These are phyloP conservation scores for Candida labiduridarum DNA, from an alignment of 1,139 yeast genomes.

Conservation along the genomic window DNA sequence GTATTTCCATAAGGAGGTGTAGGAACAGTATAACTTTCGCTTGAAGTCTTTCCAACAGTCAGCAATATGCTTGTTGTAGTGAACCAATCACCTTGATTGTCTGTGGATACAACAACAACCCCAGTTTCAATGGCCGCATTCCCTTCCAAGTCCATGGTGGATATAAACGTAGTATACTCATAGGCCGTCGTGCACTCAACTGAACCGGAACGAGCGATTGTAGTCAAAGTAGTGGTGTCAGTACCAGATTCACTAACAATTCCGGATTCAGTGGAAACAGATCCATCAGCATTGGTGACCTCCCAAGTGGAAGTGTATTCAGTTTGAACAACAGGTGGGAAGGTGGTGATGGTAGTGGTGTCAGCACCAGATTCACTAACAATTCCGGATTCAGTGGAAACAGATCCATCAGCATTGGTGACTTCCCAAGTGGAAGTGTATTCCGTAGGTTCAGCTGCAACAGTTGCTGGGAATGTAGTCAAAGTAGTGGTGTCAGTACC, in stretches of 20 bases:
- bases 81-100: constrained; percentile 2
- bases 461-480: background rate
- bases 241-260: constrained; percentile 8
- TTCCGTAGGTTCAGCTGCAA: constrained; percentile 10
- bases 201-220: constrained; percentile 11
- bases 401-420: constrained; percentile 18
- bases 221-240: constrained; percentile 7
- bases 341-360: constrained; percentile 2
- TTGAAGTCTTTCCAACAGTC: constrained; percentile 9
- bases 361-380: constrained; percentile 5
- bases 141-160: constrained; percentile 23
- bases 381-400: constrained; percentile 12
- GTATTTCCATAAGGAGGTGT: too few relatives aligned
- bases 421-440: constrained; percentile 13
- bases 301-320: constrained; percentile 6
- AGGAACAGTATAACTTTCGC: background rate
- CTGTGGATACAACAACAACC: constrained; percentile 13
- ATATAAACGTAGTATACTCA: constrained; percentile 19
- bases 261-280: constrained; percentile 14
- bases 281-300: constrained; percentile 15
- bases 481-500: constrained; percentile 4
- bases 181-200: background rate
- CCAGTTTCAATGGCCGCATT: constrained; percentile 17
- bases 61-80: constrained; percentile 5
- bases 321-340: background rate